A percentile compares a stretch with the other conserved stretches of the same genome.
phyloP scores from a whole-genome alignment of 352 stramenopile genomes.

The Globisporangium alternatum region DNA sequence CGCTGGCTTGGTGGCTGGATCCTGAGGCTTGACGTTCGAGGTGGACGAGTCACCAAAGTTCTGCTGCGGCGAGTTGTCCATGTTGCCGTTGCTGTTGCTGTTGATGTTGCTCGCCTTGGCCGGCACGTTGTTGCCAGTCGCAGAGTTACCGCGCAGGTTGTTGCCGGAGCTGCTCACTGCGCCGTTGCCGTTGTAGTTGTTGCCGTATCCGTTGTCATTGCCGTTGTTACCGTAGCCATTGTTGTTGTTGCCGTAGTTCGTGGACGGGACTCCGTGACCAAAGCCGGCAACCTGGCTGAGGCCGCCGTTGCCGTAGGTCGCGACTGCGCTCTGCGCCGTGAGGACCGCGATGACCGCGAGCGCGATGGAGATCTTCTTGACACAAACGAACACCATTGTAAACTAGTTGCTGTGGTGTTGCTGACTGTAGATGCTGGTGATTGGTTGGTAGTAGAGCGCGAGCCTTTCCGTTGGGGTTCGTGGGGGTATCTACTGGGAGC shows the following conservation, averaged over 20 bases:
- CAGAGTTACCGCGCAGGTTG: slow-evolving; percentile 13
- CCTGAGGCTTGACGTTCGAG: slow-evolving; percentile 7
- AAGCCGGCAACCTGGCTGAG: too few species aligned
- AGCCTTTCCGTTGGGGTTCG: slow-evolving; percentile 10
- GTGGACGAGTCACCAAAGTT: slow-evolving; percentile 16
- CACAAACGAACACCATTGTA: slow-evolving; percentile 19
- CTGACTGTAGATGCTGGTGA: neutral
- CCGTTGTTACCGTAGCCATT: slow-evolving; percentile 1
- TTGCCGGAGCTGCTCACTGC: slow-evolving; percentile 3
- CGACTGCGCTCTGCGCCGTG: slow-evolving; percentile 9
- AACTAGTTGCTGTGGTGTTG: neutral
- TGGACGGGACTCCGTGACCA: too few species aligned
- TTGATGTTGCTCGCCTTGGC: slow-evolving; percentile 3
- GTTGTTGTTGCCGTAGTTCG: neutral
- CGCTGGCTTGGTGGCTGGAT: slow-evolving; percentile 1
- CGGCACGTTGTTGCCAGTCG: neutral
- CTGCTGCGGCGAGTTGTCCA: slow-evolving; percentile 18
- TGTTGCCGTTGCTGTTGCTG: slow-evolving; percentile 7
- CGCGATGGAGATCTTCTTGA: slow-evolving; percentile 20
- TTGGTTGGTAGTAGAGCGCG: slow-evolving; percentile 1
- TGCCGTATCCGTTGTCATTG: slow-evolving; percentile 10
- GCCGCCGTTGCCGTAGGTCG: slow-evolving; percentile 9
- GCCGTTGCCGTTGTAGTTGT: neutral
- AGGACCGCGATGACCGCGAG: slow-evolving; percentile 18
- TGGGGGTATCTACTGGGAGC: neutral